Percentiles rank a stretch among this genome's conserved stretches.
Evolutionary conservation across 495 filamentous ascomycete species (phyloP).

Genomic region (Aspergillus bertholletiae): DNA sequence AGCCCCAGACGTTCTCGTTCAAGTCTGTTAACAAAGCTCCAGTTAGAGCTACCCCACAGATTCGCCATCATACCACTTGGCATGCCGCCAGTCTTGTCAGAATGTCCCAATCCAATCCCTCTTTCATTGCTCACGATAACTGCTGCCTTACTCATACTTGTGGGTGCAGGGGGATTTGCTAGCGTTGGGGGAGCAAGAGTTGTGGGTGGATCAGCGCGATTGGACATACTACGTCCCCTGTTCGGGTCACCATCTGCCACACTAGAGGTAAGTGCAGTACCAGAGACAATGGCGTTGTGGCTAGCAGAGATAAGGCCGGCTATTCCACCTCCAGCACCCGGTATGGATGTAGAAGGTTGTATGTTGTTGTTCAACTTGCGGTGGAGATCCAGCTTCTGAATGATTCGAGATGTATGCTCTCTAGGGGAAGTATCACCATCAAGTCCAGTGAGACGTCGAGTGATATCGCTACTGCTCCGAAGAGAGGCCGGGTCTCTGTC

Average conservation of each 20-base stretch:
- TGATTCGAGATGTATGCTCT: slow-evolving; percentile 77
- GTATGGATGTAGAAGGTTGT: slow-evolving; percentile 32
- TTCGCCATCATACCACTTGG: slow-evolving; percentile 87
- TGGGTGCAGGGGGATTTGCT: slow-evolving; percentile 79
- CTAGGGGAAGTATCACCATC: slow-evolving; percentile 57
- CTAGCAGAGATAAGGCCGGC: slow-evolving; percentile 84
- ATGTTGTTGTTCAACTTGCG: slow-evolving; percentile 64
- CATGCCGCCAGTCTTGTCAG: slow-evolving; percentile 63
- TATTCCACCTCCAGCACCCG: slow-evolving; percentile 62
- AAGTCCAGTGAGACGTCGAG: slow-evolving; percentile 42
- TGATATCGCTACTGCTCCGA: slow-evolving; percentile 71
- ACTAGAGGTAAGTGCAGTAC: slow-evolving; percentile 34
- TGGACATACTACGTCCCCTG: slow-evolving; percentile 29
- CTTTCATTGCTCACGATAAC: slow-evolving; percentile 77
- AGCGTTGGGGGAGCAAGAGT: slow-evolving; percentile 81
- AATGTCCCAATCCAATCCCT: slow-evolving; percentile 54
- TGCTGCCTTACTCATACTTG: slow-evolving; percentile 82
- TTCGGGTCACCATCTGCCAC: slow-evolving; percentile 27
- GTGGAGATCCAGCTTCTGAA: slow-evolving; percentile 88
- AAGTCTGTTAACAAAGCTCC: slow-evolving; percentile 70
- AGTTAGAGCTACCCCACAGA: slow-evolving; percentile 83
- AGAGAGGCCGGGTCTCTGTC: slow-evolving; percentile 54
- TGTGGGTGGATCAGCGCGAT: slow-evolving; percentile 46
- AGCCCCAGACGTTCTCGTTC: slow-evolving; percentile 52
- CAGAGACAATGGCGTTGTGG: slow-evolving; percentile 68